Evolutionary conservation across 2,329 filamentous ascomycete genomes (phyloP), one percentile per base, ranked within the genome.

Genomic region (Verticillium nonalfalfae): DNA sequence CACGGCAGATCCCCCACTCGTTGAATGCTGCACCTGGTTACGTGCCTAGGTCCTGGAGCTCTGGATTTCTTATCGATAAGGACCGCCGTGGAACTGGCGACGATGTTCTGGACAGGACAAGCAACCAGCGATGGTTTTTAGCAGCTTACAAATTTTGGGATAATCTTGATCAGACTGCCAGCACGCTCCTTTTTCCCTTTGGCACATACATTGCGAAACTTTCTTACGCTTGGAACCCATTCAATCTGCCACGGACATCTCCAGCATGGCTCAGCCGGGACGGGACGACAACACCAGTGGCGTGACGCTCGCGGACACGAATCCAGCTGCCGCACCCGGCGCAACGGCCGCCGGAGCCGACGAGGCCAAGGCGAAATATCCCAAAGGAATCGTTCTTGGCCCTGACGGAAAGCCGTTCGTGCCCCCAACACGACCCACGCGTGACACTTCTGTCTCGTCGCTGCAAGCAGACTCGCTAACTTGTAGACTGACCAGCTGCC

Each of bases 341-440:
- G n/a, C 45, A 21, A 11, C 45, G n/a, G n/a, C 45, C 10, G 18
- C 45, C 7, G 45, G 45, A 52, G 10, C 31, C 33, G 54, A 21
- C 13, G 54, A 56, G 13, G 5, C 54, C 33, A 34, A 40, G 14
- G 15, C 31, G 21, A 54, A 34, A 54, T 26, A 36, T 15, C 85
- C 89, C 15, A 90, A 89, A 69, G 90, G 90, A 65, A 81, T 94
- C 2, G 83, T 94, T 40, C 76, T 94, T 39, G 91, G 88, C 56
- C 89, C 89, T 65, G 90, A 95, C 77, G 91, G 91, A 61, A 95
- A 95, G 76, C 91, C 91, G 91, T 94, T 76, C 79, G 89, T 76
- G 14, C 35, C 21, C 45, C 45, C 13, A 18, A n/a, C 45, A 18
- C 18, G 18, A 5, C 45, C 11, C n/a, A 31, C 4, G 15, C 10